These are phyloP conservation scores for Salvia miltiorrhiza DNA, from an alignment of 257 asterid genomes.

Conservation along the genomic window DNA sequence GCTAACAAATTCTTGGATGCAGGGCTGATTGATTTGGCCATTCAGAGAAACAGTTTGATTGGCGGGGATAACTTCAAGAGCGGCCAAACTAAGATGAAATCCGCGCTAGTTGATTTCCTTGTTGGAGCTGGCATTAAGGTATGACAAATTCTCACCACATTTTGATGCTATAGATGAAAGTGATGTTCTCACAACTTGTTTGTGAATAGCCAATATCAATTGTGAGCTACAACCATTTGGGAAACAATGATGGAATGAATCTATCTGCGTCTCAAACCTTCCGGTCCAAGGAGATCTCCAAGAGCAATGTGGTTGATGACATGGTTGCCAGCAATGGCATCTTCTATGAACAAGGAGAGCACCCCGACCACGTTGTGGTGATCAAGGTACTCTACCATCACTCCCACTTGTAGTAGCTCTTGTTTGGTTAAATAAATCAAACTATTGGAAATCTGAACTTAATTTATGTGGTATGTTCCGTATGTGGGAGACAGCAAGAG, in stretches of 20 bases:
- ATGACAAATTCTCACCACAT: background rate
- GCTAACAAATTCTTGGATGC: background rate
- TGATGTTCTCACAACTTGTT: background rate
- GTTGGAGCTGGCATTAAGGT: conserved; percentile 99
- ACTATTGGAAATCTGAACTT: too few relatives aligned
- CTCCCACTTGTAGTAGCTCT: too few relatives aligned
- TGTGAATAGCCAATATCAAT: conserved; percentile 78
- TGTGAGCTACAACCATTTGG: conserved; percentile 96
- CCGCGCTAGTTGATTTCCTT: conserved; percentile 92
- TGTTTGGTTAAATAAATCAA: background rate
- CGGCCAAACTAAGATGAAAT: conserved; percentile 98
- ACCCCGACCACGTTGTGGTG: conserved; percentile 96
- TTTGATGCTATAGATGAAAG: background rate
- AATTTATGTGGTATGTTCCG: conserved; percentile 69
- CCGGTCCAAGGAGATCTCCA: conserved; percentile 98
- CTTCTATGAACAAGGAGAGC: conserved; percentile 90
- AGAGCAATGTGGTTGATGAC: conserved; percentile 96
- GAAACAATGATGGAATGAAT: conserved; percentile 97
- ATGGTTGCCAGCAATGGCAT: conserved; percentile 98
- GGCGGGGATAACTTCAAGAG: conserved; percentile 99
- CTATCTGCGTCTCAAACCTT: conserved; percentile 95
- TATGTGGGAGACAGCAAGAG: conserved; percentile 98
- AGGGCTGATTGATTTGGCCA: conserved; percentile 89
- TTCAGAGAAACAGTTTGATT: conserved; percentile 68
- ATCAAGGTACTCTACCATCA: conserved; percentile 60